Evolutionary conservation across 2,329 filamentous ascomycete genomes (phyloP), one percentile per base, ranked within the genome.

Genomic region (Xylariales sp.): DNA sequence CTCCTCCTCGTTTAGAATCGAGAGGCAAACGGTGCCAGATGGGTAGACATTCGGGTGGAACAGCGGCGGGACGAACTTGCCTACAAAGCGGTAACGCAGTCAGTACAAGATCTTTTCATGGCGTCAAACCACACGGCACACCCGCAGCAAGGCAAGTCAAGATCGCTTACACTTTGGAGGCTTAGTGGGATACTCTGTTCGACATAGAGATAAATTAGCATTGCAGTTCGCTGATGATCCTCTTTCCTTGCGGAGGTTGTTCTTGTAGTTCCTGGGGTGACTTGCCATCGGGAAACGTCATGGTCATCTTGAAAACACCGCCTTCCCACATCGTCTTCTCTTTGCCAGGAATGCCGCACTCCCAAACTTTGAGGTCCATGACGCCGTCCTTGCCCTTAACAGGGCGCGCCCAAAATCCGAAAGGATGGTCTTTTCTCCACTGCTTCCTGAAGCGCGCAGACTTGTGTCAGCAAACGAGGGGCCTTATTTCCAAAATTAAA

Each of bases 31-130:
- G 33, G 93, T 98, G 50, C 93, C 94, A 1, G 91, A 97, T 0
- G 93, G 93, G 61, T 98, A 98, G 50, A 98, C 93, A 62, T 98
- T 98, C 1, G 93, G 93, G 58, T 98, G 93, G 70, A 98, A 98
- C 28, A 98, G 80, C 16, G 93, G 91, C 11, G 93, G 93, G 0
- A 84, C 79, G 58, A 98, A 98, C 76, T 95, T 96, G 81, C 90
- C 90, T 95, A 51, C 31, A 43, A 46, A 16, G n/a, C n/a, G n/a
- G n/a, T n/a, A n/a, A n/a, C n/a, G n/a, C n/a, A n/a, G n/a, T n/a
- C n/a, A n/a, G n/a, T n/a, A n/a, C n/a, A n/a, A n/a, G n/a, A n/a
- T n/a, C n/a, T n/a, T n/a, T n/a, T n/a, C n/a, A n/a, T n/a, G n/a
- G n/a, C n/a, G n/a, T n/a, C n/a, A n/a, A n/a, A n/a, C n/a, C n/a